Conservation (phyloP, 2,329 filamentous ascomycete genomes). For the Arthrobotrys megalospora region DNA sequence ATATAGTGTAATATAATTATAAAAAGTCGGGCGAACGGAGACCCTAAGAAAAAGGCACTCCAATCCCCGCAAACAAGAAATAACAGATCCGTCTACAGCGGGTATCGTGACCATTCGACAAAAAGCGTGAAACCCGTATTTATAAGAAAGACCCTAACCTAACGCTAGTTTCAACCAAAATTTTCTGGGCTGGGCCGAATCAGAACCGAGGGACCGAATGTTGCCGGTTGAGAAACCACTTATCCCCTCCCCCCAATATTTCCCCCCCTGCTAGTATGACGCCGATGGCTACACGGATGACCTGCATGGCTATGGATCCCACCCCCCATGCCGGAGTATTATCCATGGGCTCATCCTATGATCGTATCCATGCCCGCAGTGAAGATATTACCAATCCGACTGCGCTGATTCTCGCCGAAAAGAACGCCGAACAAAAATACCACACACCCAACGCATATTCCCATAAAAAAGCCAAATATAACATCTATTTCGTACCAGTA, state of each 20-base stretch:
- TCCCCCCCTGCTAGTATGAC: constrained; percentile 28
- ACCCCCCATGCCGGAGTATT: not conserved
- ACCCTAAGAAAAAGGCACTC: not conserved
- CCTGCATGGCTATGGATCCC: constrained; percentile 2
- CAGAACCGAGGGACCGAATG: constrained; percentile 53
- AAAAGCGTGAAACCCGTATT: not conserved
- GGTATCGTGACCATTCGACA: constrained; percentile 3
- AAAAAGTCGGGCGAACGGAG: constrained; percentile 32
- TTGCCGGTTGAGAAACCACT: constrained; percentile 34
- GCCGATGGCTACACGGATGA: constrained; percentile 28
- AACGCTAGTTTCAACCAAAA: constrained; percentile 11
- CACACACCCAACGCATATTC: constrained; percentile 19
- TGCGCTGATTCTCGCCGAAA: constrained; percentile 7
- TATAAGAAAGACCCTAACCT: not conserved
- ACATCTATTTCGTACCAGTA: not conserved
- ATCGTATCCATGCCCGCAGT: constrained; percentile 1
- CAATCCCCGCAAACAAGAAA: not conserved
- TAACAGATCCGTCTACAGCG: not conserved
- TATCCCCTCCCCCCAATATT: not conserved
- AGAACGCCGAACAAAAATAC: constrained; percentile 19
- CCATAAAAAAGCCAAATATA: too few species aligned
- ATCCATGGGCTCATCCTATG: constrained; percentile 12
- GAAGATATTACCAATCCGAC: constrained; percentile 36
- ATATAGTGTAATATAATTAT: constrained; percentile 2
- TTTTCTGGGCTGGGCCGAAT: constrained; percentile 40